Evolutionary conservation across 176 grass and related monocot species (phyloP).

Genomic region (Phyllostachys edulis): DNA sequence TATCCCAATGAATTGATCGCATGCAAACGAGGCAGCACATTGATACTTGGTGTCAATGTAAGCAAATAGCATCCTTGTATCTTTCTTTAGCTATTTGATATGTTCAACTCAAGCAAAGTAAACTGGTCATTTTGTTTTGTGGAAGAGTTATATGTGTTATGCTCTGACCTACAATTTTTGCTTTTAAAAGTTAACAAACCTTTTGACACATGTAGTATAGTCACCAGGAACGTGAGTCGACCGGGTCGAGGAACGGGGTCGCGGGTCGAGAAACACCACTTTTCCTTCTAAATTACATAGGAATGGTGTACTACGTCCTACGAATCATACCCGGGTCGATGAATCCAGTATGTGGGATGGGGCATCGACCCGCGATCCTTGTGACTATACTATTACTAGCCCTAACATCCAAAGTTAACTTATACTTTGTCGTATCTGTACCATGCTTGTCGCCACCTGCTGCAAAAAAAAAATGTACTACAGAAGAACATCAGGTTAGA

Average conservation of each 20-base stretch:
- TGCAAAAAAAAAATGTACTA: slow-evolving; percentile 5
- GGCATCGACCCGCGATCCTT: too few relatives aligned
- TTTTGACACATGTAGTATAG: background rate
- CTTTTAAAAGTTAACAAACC: background rate
- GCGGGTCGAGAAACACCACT: too few relatives aligned
- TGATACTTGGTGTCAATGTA: slow-evolving; percentile 87
- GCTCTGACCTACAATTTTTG: background rate
- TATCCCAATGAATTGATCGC: slow-evolving; percentile 90
- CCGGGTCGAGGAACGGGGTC: too few relatives aligned
- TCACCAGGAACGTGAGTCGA: too few relatives aligned
- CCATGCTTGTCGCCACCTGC: background rate
- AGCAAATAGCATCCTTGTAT: slow-evolving; percentile 27
- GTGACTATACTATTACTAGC: background rate
- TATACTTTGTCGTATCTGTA: background rate
- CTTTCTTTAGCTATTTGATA: background rate
- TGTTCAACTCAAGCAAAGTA: slow-evolving; percentile 11
- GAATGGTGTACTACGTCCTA: too few relatives aligned
- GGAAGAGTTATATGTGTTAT: background rate
- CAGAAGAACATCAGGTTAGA: background rate
- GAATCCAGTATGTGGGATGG: too few relatives aligned
- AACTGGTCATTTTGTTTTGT: background rate
- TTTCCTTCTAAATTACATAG: too few relatives aligned
- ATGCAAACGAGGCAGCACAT: slow-evolving; percentile 76
- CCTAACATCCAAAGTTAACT: background rate
- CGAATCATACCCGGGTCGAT: too few relatives aligned